Conservation (phyloP, 2,329 filamentous ascomycete species). For the Diaporthe ampelina region DNA sequence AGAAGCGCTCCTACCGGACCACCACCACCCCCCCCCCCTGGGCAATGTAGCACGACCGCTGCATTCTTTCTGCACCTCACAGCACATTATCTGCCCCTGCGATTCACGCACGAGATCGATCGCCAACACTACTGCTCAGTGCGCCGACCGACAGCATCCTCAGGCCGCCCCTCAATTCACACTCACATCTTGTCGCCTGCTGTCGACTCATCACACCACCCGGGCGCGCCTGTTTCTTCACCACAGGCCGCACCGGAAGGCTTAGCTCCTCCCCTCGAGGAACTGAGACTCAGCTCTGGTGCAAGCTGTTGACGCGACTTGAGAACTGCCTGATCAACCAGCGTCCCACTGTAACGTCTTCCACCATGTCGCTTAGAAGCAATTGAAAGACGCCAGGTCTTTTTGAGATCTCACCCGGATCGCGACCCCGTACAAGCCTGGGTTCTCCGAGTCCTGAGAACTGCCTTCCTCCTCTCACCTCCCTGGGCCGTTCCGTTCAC, state of each 20-base stretch:
- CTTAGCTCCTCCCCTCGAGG: not conserved
- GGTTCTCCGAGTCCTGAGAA: conserved; percentile 13
- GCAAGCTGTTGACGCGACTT: conserved; percentile 17
- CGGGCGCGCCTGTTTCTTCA: conserved; percentile 12
- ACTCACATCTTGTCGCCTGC: conserved; percentile 8
- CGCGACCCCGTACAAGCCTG: conserved; percentile 21
- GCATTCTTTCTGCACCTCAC: conserved; percentile 31
- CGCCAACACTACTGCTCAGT: conserved; percentile 23
- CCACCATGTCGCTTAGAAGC: conserved; percentile 43
- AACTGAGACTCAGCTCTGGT: not conserved
- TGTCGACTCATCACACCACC: conserved; percentile 17
- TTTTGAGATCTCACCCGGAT: conserved; percentile 41
- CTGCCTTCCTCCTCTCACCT: conserved; percentile 14
- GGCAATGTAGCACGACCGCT: conserved; percentile 39
- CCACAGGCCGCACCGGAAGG: not conserved
- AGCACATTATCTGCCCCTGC: conserved; percentile 30
- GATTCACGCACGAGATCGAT: conserved; percentile 20
- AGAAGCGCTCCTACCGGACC: not conserved
- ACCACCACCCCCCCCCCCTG: not conserved
- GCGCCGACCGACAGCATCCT: conserved; percentile 26
- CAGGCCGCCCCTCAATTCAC: conserved; percentile 7
- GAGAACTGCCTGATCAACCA: conserved; percentile 17
- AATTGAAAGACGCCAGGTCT: conserved; percentile 42
- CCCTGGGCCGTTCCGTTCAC: conserved; percentile 28
- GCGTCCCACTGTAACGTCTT: conserved; percentile 31